Evolutionary conservation across 768 basidiomycete species (phyloP).

Genomic region (Suillus subaureus): DNA sequence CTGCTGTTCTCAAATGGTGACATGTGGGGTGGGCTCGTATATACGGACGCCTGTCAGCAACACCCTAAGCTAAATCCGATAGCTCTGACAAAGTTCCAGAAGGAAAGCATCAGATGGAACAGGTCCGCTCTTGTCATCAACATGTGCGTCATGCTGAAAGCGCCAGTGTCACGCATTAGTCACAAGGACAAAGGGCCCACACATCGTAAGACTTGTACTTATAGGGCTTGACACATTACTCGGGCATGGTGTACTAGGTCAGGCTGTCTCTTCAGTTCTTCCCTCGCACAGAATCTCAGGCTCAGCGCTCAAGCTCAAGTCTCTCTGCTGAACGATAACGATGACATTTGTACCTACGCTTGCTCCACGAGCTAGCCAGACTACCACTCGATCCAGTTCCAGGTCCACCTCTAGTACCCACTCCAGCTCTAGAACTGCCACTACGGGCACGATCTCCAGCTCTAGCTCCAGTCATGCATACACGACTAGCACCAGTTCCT

Average conservation of each 20-base stretch:
- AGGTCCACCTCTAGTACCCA: neutral
- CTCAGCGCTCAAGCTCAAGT: neutral
- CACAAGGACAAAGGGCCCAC: too few species aligned
- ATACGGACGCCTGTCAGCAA: too few species aligned
- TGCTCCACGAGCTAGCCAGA: neutral
- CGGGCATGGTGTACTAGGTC: neutral
- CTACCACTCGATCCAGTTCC: neutral
- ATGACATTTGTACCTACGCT: neutral
- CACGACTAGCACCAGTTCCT: conserved; percentile 3
- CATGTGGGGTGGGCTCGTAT: too few species aligned
- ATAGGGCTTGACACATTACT: too few species aligned
- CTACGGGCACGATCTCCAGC: neutral
- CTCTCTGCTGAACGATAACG: neutral
- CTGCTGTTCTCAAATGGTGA: too few species aligned
- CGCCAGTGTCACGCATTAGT: too few species aligned
- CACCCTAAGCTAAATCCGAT: too few species aligned
- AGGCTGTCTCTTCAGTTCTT: neutral
- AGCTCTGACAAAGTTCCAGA: too few species aligned
- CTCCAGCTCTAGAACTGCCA: neutral
- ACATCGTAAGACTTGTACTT: too few species aligned
- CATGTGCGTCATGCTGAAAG: too few species aligned
- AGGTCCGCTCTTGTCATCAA: too few species aligned
- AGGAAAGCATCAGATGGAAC: too few species aligned
- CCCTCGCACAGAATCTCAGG: neutral
- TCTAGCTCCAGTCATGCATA: conserved; percentile 7